A percentile compares a stretch with the other conserved stretches of the same genome.
Conservation (phyloP, 2,329 filamentous ascomycete species). For the Aspergillus sp. region DNA sequence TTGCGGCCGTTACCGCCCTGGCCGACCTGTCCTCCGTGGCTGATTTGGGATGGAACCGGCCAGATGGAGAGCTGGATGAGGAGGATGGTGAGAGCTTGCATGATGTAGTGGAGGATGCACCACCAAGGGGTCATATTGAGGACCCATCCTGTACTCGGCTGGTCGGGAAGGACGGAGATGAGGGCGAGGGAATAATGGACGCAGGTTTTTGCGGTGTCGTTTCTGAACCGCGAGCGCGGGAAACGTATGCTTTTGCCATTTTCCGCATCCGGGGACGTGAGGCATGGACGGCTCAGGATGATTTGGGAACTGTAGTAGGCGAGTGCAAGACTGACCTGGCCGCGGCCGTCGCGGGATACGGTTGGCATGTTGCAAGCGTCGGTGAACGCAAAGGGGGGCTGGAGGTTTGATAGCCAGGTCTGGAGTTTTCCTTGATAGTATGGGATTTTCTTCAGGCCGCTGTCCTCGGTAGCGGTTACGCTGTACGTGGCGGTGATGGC, state of each 20-base stretch:
- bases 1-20: too few relatives aligned
- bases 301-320: constrained; percentile 6
- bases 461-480: not conserved
- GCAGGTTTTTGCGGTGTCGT: not conserved
- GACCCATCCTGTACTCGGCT: constrained; percentile 32
- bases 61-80: constrained; percentile 26
- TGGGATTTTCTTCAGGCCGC: not conserved
- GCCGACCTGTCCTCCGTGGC: too few relatives aligned
- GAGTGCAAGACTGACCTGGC: not conserved
- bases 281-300: constrained; percentile 1
- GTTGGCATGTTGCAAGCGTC: not conserved
- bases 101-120: constrained; percentile 42
- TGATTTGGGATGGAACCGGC: not conserved
- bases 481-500: not conserved
- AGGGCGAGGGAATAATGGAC: constrained; percentile 15
- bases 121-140: constrained; percentile 40
- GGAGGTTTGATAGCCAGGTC: not conserved
- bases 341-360: not conserved
- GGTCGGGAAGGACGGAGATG: constrained; percentile 33
- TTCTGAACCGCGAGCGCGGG: constrained; percentile 2
- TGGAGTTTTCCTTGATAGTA: not conserved
- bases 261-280: not conserved
- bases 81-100: constrained; percentile 42
- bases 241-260: not conserved
- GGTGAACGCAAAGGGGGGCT: not conserved